phyloP scores from a whole-genome alignment of 2,329 filamentous ascomycete species.

The Raffaelea ambrosiae region DNA sequence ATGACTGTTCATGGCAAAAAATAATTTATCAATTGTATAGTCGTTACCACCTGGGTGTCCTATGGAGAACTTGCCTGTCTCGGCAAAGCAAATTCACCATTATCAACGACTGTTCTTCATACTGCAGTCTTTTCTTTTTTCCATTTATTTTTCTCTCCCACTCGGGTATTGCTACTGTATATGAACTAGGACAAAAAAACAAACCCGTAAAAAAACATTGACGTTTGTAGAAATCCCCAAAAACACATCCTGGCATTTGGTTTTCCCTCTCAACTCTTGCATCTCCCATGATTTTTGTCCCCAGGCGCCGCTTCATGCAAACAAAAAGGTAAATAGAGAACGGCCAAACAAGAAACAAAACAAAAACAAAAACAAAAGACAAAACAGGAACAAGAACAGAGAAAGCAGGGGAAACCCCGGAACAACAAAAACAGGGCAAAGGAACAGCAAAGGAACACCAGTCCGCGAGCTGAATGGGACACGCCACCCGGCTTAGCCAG shows the following conservation, averaged over 20 bases:
- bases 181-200: too few relatives aligned
- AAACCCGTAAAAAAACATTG: neutral
- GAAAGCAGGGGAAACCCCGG: neutral
- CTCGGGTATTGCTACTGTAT: neutral
- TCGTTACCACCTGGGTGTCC: too few relatives aligned
- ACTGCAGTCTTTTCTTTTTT: neutral
- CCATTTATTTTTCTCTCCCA: neutral
- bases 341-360: neutral
- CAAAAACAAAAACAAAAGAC: neutral
- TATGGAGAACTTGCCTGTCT: too few relatives aligned
- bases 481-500: too few relatives aligned
- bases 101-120: neutral
- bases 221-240: neutral
- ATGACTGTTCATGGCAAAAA: too few relatives aligned
- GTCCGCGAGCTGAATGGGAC: too few relatives aligned
- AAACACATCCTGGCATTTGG: neutral
- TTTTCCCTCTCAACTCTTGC: neutral
- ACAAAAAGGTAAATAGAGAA: neutral
- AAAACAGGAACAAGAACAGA: neutral
- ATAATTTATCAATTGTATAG: too few relatives aligned
- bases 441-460: neutral
- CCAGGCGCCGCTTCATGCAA: slow-evolving; percentile 5
- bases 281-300: slow-evolving; percentile 3
- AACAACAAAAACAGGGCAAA: neutral
- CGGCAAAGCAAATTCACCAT: too few relatives aligned